Evolutionary conservation across 2,329 filamentous ascomycete genomes (phyloP), one percentile per base, ranked within the genome.

Genomic region (Herpomyces periplanetae): DNA sequence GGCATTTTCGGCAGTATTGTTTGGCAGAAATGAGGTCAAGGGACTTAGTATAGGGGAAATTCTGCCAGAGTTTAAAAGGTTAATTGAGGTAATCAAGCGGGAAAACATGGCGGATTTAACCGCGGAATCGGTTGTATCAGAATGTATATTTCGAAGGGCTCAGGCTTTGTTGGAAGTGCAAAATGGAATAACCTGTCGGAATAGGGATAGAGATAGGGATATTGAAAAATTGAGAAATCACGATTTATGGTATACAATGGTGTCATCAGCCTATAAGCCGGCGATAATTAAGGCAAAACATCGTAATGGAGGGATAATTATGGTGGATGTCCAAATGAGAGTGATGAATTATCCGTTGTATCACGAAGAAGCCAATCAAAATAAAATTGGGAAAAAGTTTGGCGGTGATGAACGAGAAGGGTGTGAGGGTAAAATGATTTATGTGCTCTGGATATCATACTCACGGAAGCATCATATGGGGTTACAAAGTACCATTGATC

Each of bases 371-470:
- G 51, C 57, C 2, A 51, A 61, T n/a, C 44, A 53, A 20, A 58
- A 69, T 33, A 39, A 42, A 15, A 51, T 44, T 20, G 49, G 51
- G 14, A 47, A 51, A 17, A 42, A 40, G n/a, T 41, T 45, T 17
- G 33, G 41, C 24, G 34, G 37, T 11, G 31, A 34, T 18, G 31
- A 35, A 27, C 40, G 35, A 17, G 30, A 33, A 4, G 31, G 32
- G 38, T 38, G 41, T 3, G 44, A 49, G 24, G 53, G 59, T 8
- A 71, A 88, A 34, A 51, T 85, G 25, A 71, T 91, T 0, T 91
- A 73, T 41, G 80, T 80, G 5, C 42, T 96, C 12, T 96, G 80
- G 80, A 63, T 96, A 27, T 91, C 75, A 1, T 96, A 91, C 35
- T 91, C 75, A 8, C 53, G 73, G 25, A 69, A 88, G 31, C 47